phyloP scores from a whole-genome alignment of 2,329 filamentous ascomycete genomes.

The Calonectria henricotiae region DNA sequence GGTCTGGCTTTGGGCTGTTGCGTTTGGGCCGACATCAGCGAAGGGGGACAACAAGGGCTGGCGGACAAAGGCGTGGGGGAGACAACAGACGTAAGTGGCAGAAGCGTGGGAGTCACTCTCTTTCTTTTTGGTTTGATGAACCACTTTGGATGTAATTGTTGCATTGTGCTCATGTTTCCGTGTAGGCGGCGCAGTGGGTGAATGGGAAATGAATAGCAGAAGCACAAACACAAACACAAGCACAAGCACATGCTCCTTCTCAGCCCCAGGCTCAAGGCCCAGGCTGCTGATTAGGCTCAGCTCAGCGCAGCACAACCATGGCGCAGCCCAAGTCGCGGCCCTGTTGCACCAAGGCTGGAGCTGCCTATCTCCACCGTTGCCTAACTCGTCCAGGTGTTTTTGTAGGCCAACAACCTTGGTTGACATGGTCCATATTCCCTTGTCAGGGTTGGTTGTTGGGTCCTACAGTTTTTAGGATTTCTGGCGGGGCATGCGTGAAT shows the following conservation, averaged over 20 bases:
- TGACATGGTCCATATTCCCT: slow-evolving; percentile 10
- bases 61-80: slow-evolving; percentile 31
- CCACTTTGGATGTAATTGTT: slow-evolving; percentile 6
- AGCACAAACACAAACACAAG: slow-evolving; percentile 18
- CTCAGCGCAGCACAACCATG: slow-evolving; percentile 19
- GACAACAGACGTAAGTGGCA: slow-evolving; percentile 22
- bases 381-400: slow-evolving; percentile 9
- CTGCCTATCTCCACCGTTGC: slow-evolving; percentile 24
- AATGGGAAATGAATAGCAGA: slow-evolving; percentile 25
- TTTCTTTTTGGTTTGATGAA: slow-evolving; percentile 18
- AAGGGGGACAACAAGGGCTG: slow-evolving; percentile 24
- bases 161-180: slow-evolving; percentile 12
- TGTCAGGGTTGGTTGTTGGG: slow-evolving; percentile 1
- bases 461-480: background rate
- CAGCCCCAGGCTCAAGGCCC: slow-evolving; percentile 29
- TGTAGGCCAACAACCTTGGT: background rate
- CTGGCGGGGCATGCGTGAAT: slow-evolving; percentile 9
- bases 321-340: slow-evolving; percentile 18
- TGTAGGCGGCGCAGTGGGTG: slow-evolving; percentile 26
- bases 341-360: slow-evolving; percentile 13
- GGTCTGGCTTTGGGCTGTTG: background rate
- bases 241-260: slow-evolving; percentile 29
- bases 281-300: slow-evolving; percentile 19
- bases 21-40: slow-evolving; percentile 31
- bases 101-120: background rate